phyloP scores from a whole-genome alignment of 2,329 filamentous ascomycete genomes.

The Dactylellina parvicollis region DNA sequence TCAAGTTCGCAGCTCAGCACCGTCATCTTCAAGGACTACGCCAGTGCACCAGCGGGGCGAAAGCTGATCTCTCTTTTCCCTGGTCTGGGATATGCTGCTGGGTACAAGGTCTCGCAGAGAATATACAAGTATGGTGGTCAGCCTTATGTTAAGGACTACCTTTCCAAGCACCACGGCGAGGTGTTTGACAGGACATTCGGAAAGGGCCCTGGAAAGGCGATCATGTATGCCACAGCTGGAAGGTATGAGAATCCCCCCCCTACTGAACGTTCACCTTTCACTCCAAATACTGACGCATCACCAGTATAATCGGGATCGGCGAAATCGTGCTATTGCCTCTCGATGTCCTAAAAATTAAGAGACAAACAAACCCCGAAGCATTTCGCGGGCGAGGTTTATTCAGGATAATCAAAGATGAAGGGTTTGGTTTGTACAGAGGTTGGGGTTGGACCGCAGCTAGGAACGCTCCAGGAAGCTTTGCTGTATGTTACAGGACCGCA shows the following conservation, averaged over 20 bases:
- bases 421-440: conserved; percentile 92
- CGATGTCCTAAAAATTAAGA: conserved; percentile 98
- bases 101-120: conserved; percentile 96
- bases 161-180: conserved; percentile 79
- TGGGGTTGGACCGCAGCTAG: conserved; percentile 98
- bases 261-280: neutral
- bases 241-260: conserved; percentile 66
- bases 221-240: conserved; percentile 96
- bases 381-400: conserved; percentile 93
- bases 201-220: conserved; percentile 96
- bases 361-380: conserved; percentile 97
- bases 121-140: conserved; percentile 99
- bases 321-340: conserved; percentile 95
- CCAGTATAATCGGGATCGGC: conserved; percentile 90
- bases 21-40: conserved; percentile 93
- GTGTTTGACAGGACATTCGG: conserved; percentile 90
- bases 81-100: conserved; percentile 93
- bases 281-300: conserved; percentile 33
- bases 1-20: conserved; percentile 76
- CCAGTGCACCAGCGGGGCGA: conserved; percentile 72
- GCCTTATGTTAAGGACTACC: conserved; percentile 90
- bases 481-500: conserved; percentile 70
- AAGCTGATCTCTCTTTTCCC: conserved; percentile 98
- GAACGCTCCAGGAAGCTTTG: conserved; percentile 96
- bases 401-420: conserved; percentile 90